Percentiles rank a stretch among this genome's conserved stretches.
These are phyloP conservation scores for Fusarium stilboides DNA, from an alignment of 2,329 filamentous ascomycete genomes.

Conservation along the genomic window DNA sequence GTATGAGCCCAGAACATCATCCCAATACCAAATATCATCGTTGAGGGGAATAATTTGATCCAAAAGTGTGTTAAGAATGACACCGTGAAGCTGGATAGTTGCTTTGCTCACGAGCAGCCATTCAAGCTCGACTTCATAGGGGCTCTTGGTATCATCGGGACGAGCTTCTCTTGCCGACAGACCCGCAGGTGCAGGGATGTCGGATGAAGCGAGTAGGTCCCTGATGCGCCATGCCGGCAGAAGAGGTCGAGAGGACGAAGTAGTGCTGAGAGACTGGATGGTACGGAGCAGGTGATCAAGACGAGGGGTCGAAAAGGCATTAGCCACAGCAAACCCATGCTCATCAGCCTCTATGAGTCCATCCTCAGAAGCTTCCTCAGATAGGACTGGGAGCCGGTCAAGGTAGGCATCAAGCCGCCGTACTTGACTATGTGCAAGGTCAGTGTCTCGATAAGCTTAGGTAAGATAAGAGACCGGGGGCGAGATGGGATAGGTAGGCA, in stretches of 20 bases:
- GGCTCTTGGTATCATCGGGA: slow-evolving; percentile 55
- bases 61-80: slow-evolving; percentile 82
- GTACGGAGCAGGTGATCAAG: slow-evolving; percentile 76
- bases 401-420: slow-evolving; percentile 76
- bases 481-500: slow-evolving; percentile 2
- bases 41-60: slow-evolving; percentile 87
- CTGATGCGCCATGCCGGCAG: slow-evolving; percentile 74
- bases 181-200: slow-evolving; percentile 63
- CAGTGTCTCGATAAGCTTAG: slow-evolving; percentile 30
- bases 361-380: slow-evolving; percentile 60
- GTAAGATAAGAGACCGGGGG: background rate
- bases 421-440: slow-evolving; percentile 65
- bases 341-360: slow-evolving; percentile 57
- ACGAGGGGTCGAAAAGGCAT: slow-evolving; percentile 66
- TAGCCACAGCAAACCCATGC: slow-evolving; percentile 55
- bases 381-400: slow-evolving; percentile 68
- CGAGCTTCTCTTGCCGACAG: slow-evolving; percentile 49
- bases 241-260: slow-evolving; percentile 74
- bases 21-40: slow-evolving; percentile 96
- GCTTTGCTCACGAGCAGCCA: slow-evolving; percentile 95
- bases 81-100: slow-evolving; percentile 89
- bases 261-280: slow-evolving; percentile 79
- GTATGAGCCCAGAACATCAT: slow-evolving; percentile 85
- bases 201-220: slow-evolving; percentile 74
- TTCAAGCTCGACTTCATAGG: slow-evolving; percentile 84